Conservation (phyloP, 106 monocot species). For the Apostasia ramifera region DNA sequence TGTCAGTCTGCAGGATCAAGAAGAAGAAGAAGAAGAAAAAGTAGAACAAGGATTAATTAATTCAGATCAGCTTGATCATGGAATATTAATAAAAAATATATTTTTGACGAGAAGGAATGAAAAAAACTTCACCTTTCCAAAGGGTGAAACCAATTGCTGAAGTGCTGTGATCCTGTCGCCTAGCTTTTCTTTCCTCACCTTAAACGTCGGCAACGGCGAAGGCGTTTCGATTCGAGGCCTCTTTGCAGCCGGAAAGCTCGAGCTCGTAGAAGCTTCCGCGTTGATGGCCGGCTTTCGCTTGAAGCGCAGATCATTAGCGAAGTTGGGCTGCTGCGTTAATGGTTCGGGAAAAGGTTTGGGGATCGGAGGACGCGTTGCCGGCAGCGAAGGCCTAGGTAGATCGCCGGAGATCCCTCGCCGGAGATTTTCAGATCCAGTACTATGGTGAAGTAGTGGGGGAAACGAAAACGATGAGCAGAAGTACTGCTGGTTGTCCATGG, state of each 20-base stretch:
- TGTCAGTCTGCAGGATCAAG: slow-evolving; percentile 8
- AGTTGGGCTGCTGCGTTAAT: no score
- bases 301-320: no score
- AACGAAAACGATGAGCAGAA: no score
- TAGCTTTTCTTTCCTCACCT: slow-evolving; percentile 33
- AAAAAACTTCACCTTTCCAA: slow-evolving; percentile 16
- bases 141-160: slow-evolving; percentile 31
- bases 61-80: not conserved
- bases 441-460: no score
- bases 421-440: not conserved
- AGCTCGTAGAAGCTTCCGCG: not conserved
- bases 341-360: not conserved
- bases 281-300: no score
- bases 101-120: no score
- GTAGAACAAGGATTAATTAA: not conserved
- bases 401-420: not conserved
- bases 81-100: not conserved
- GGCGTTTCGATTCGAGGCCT: slow-evolving; percentile 19
- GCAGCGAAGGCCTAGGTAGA: not conserved
- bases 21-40: not conserved
- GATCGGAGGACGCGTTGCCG: not conserved
- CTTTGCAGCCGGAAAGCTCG: slow-evolving; percentile 46
- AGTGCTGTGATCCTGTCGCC: slow-evolving; percentile 31
- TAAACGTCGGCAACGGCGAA: slow-evolving; percentile 22
- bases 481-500: no score